These are phyloP conservation scores for Penicillium sp. DNA, from an alignment of 2,329 filamentous ascomycete genomes.

Conservation along the genomic window DNA sequence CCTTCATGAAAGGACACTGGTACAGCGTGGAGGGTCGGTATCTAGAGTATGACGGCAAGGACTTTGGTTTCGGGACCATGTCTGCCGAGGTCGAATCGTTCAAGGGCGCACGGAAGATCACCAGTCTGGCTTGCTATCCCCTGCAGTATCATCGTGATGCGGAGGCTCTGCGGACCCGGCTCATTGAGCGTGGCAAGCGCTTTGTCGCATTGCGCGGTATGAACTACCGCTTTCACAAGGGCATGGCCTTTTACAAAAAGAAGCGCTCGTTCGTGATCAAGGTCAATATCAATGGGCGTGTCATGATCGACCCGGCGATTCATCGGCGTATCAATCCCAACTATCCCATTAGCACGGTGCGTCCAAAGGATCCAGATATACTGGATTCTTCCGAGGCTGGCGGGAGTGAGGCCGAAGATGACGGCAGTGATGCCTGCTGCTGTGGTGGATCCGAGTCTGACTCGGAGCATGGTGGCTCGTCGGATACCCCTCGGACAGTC, in stretches of 20 bases:
- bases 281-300: constrained; percentile 76
- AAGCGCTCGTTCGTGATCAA: constrained; percentile 64
- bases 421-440: constrained; percentile 39
- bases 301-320: constrained; percentile 81
- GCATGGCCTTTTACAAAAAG: constrained; percentile 78
- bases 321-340: constrained; percentile 83
- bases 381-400: constrained; percentile 41
- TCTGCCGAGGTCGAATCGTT: constrained; percentile 66
- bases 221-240: constrained; percentile 75
- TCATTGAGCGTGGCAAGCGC: constrained; percentile 76
- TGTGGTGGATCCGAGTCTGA: constrained; percentile 37
- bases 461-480: constrained; percentile 34
- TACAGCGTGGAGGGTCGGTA: constrained; percentile 70
- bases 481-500: constrained; percentile 35
- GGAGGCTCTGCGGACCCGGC: constrained; percentile 55
- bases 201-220: constrained; percentile 76
- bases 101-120: constrained; percentile 76
- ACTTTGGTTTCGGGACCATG: constrained; percentile 69
- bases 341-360: constrained; percentile 69
- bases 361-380: constrained; percentile 62
- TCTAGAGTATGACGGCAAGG: constrained; percentile 82
- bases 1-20: constrained; percentile 65
- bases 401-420: constrained; percentile 23
- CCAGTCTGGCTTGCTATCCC: constrained; percentile 68
- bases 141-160: constrained; percentile 73